A percentile compares a stretch with the other conserved stretches of the same genome.
Conservation (phyloP, 257 asterid genomes). For the Thymus mandschuricus region DNA sequence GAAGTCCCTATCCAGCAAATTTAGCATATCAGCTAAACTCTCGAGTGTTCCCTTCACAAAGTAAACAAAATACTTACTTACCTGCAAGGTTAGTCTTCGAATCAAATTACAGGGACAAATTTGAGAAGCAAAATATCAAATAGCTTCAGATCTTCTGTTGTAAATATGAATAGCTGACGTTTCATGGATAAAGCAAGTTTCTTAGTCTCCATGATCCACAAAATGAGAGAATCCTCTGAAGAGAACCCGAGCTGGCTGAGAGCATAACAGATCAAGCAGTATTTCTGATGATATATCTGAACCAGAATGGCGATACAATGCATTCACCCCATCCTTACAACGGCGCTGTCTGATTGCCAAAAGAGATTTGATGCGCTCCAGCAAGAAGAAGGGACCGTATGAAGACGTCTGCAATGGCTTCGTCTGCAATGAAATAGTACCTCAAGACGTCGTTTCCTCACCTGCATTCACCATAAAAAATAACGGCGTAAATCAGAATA, state of each 20-base stretch:
- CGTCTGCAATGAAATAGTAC: slow-evolving; percentile 73
- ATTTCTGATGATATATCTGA: slow-evolving; percentile 70
- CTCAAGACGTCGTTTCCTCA: slow-evolving; percentile 67
- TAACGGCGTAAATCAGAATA: background rate
- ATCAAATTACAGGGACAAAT: slow-evolving; percentile 16
- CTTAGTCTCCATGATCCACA: slow-evolving; percentile 10
- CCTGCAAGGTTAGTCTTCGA: slow-evolving; percentile 52
- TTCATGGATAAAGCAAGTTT: background rate
- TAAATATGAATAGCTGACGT: slow-evolving; percentile 2
- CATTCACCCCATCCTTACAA: slow-evolving; percentile 71
- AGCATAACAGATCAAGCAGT: slow-evolving; percentile 74
- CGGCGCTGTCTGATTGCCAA: slow-evolving; percentile 64
- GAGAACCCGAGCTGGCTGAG: slow-evolving; percentile 63
- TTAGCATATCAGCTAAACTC: slow-evolving; percentile 78
- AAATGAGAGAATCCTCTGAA: slow-evolving; percentile 34
- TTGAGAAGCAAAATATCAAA: slow-evolving; percentile 14
- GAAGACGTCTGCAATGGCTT: slow-evolving; percentile 62
- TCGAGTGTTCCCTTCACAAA: slow-evolving; percentile 61
- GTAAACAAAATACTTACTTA: slow-evolving; percentile 55
- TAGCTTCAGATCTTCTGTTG: background rate
- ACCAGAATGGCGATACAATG: slow-evolving; percentile 63
- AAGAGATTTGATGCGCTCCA: slow-evolving; percentile 74
- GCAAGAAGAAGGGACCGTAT: slow-evolving; percentile 84
- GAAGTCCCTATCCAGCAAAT: slow-evolving; percentile 80
- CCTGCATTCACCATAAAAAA: slow-evolving; percentile 52